Base-by-base conservation (phyloP, 108 stramenopile genomes). In the Asterionellopsis glacialis region DNA sequence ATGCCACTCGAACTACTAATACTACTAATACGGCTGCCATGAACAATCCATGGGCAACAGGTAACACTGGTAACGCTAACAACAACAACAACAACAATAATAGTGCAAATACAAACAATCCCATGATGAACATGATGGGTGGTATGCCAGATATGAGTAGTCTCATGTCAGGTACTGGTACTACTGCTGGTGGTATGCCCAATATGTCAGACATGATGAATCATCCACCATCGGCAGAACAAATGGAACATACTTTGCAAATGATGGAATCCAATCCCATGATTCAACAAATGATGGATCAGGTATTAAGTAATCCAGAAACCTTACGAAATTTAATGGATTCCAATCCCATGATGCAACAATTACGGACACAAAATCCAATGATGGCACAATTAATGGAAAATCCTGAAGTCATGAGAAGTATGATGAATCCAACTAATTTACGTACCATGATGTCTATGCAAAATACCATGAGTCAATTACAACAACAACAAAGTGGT, bases 361-460 rank as follows among this genome's bases (percentile, higher is more conserved):
- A 87, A 69, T 81, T 95, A 77, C 85, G 87, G 71, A 65, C 80
- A 24, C 45, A 72, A 42, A 84, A 85, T 62, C 82, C 91, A 2
- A 65, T 76, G 44, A 19, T 54, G 50, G 80, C 62, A 22, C 63
- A 74, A 41, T 70, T 85, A 69, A 50, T 77, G 70, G 61, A 56
- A 52, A 76, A 83, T 69, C 77, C 75, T 11, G 70, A 82, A 45
- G 59, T 84, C 19, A 66, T 93, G 64, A 76, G 85, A 55, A 50
- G 70, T 16, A 86, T 85, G 82, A 77, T 91, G 84, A 79, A 90
- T 51, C 88, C 88, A 19, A 60, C 82, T 22, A 77, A 65, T 22
- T 18, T 91, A n/a, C 70, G 91, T 15, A 47, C 68, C 24, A 89
- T 89, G 87, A 57, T 87, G 23, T 82, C 87, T 64, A 59, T 92